Percentiles rank a stretch among this genome's conserved stretches.
These are phyloP conservation scores for Chytriomyces sp. DNA, from an alignment of 192 early-diverging fungal genomes.

Conservation along the genomic window DNA sequence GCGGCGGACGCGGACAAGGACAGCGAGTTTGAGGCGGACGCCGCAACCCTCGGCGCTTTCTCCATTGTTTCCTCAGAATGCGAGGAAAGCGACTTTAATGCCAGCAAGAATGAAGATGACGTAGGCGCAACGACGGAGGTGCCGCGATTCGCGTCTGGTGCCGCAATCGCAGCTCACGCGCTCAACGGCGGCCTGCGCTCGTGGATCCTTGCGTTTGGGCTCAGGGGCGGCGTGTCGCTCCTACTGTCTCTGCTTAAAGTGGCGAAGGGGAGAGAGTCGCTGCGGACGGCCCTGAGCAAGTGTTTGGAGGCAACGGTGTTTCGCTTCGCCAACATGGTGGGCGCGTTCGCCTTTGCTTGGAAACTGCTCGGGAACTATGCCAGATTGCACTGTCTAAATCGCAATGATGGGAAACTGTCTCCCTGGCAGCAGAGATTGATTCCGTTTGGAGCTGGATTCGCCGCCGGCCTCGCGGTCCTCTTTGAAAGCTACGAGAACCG, in stretches of 20 bases:
- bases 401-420: background rate
- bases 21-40: too few species aligned
- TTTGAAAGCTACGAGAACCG: slow-evolving; percentile 45
- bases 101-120: too few species aligned
- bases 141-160: background rate
- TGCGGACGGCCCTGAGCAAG: slow-evolving; percentile 48
- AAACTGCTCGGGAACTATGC: slow-evolving; percentile 71
- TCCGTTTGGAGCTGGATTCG: slow-evolving; percentile 37
- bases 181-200: slow-evolving; percentile 52
- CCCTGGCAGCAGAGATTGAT: background rate
- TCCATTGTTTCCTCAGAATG: too few species aligned
- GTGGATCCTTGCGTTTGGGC: slow-evolving; percentile 54
- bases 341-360: slow-evolving; percentile 75
- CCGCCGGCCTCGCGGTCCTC: slow-evolving; percentile 45
- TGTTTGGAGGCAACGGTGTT: slow-evolving; percentile 61
- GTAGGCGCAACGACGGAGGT: background rate
- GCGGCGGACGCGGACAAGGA: too few species aligned
- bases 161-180: slow-evolving; percentile 49
- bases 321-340: slow-evolving; percentile 78
- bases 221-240: slow-evolving; percentile 59
- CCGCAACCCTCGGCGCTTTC: too few species aligned
- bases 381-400: background rate
- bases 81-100: too few species aligned
- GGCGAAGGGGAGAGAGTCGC: slow-evolving; percentile 39
- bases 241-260: slow-evolving; percentile 54